Conservation (phyloP, 768 basidiomycete species). For the Tricholoma saponaceum region DNA sequence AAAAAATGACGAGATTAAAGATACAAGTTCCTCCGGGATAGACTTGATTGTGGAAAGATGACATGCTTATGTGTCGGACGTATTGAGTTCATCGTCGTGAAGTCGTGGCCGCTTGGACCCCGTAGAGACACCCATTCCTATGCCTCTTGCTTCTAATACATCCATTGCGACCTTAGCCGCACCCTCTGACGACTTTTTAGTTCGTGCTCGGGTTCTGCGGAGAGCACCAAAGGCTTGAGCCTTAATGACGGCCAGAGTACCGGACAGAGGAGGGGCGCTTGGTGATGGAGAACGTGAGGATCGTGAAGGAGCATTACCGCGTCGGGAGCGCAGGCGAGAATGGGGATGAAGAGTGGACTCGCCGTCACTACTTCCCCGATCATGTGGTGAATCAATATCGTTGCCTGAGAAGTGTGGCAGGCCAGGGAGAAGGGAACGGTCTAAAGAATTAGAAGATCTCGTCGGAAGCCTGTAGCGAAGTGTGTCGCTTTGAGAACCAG, state of each 20-base stretch:
- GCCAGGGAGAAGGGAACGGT: constrained; percentile 44
- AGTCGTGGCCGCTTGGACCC: constrained; percentile 19
- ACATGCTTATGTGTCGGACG: constrained; percentile 6
- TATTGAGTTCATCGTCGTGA: constrained; percentile 46
- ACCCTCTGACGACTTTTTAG: constrained; percentile 68
- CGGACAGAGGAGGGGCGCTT: constrained; percentile 49
- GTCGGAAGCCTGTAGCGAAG: constrained; percentile 57
- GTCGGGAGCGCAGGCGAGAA: constrained; percentile 45
- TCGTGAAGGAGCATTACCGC: constrained; percentile 38
- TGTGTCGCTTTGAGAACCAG: constrained; percentile 46
- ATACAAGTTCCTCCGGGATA: constrained; percentile 20
- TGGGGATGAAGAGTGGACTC: constrained; percentile 41
- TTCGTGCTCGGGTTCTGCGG: constrained; percentile 70
- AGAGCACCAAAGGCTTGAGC: constrained; percentile 86
- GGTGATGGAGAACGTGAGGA: constrained; percentile 50
- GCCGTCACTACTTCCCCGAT: constrained; percentile 53
- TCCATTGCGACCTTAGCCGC: constrained; percentile 74
- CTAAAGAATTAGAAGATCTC: constrained; percentile 45
- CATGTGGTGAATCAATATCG: constrained; percentile 49
- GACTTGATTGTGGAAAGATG: constrained; percentile 7
- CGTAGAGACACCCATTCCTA: constrained; percentile 35
- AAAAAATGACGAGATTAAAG: constrained; percentile 14
- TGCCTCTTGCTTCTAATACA: constrained; percentile 78
- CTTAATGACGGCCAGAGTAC: constrained; percentile 87
- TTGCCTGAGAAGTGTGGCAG: constrained; percentile 46